Evolutionary conservation across 163 green algal genomes (phyloP).

Genomic region (Scenedesmus sp.): DNA sequence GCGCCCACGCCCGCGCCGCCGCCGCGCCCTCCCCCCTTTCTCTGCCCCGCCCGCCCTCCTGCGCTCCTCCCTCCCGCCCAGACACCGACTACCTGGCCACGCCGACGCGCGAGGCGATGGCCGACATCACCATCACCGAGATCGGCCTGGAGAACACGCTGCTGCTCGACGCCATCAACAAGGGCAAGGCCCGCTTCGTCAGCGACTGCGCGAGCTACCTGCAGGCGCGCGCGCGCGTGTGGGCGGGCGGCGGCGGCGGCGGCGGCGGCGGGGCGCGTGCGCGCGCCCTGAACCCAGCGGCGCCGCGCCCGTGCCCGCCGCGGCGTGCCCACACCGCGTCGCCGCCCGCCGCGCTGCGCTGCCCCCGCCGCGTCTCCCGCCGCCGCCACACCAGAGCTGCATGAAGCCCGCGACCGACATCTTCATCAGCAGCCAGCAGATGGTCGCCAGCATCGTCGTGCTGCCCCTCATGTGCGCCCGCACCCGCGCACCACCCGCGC

Average conservation of each 20-base stretch:
- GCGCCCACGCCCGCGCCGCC: too few relatives aligned
- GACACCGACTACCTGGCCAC: conserved; percentile 42
- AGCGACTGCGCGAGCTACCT: conserved; percentile 70
- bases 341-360: too few relatives aligned
- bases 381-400: conserved; percentile 45
- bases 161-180: conserved; percentile 70
- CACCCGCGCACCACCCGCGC: too few relatives aligned
- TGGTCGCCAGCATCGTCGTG: conserved; percentile 73
- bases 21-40: too few relatives aligned
- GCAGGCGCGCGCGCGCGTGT: conserved; percentile 33
- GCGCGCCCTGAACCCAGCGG: too few relatives aligned
- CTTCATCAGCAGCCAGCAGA: conserved; percentile 66
- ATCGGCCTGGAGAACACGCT: conserved; percentile 71
- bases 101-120: conserved; percentile 22
- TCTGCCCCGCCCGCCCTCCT: too few relatives aligned
- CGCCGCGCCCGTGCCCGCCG: too few relatives aligned
- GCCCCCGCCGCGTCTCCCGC: too few relatives aligned
- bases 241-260: neutral
- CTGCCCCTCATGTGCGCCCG: conserved; percentile 69
- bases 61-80: too few relatives aligned
- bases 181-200: conserved; percentile 75
- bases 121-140: conserved; percentile 68
- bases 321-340: too few relatives aligned
- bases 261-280: neutral
- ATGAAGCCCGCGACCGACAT: conserved; percentile 76